Evolutionary conservation across 345 rosid genomes (phyloP), one percentile per base, ranked within the genome.

Genomic region (Turritis glabra): DNA sequence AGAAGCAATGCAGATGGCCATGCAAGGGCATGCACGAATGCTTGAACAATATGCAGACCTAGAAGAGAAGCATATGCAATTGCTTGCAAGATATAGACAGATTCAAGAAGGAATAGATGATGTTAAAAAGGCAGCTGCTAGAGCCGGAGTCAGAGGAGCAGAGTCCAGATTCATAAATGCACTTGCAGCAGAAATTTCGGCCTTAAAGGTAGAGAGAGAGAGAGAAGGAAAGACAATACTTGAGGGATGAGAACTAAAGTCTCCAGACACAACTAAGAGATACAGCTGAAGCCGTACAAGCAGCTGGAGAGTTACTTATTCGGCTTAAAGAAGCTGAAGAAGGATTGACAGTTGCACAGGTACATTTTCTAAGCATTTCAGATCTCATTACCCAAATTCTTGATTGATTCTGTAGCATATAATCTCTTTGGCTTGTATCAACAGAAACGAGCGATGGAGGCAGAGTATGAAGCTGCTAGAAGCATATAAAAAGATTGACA

Each of bases 281-380:
- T 80, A 92, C 95, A 56, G 93, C 90, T 67, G 92, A 90, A 81
- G 96, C 98, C 60, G 93, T 89, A 63, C 91, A 90, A 77, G 96
- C 98, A 5, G 96, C 95, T 0, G 90, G 98, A 4, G 96, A 92
- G 79, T 79, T 92, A 70, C 93, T 92, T 53, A 90, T 86, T 64
- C 81, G 95, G 70, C 90, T 92, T 67, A 92, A 88, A 82, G 98
- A 92, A 82, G 91, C 96, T 53, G 96, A 92, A 80, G 92, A 90
- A 76, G 89, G 89, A 70, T 83, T 85, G 41, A 82, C 81, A 61
- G 71, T 71, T 72, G 89, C 91, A 22, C 80, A 86, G 86, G 94
- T 88, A 54, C 75, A 13, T 38, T 38, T 38, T 13, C n/a, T 38
- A 38, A 38, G 1, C 44, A 13, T 38, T 13, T 38, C 44, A 13